Base-by-base conservation (phyloP, 2,329 filamentous ascomycete species). In the Aquanectria penicillioides region DNA sequence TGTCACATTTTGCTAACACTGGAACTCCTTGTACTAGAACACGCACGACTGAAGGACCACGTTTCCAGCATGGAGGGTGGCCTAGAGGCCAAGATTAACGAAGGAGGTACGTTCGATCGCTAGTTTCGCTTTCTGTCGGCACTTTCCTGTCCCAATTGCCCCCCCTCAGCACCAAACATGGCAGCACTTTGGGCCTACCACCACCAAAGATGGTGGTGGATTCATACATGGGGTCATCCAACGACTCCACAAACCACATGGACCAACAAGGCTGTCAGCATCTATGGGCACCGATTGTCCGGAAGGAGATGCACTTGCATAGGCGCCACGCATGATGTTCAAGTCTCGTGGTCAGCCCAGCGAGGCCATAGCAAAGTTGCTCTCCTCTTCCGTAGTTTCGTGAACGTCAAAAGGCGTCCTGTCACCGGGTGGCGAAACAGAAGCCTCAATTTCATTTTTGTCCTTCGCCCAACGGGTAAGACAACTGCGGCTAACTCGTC, bases 1-100 rank as follows among this genome's bases (percentile, higher is more conserved):
- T 58, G 60, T 64, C 36, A 65, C 60, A 71, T 62, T 17, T 46
- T 62, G 58, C 61, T 65, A 58, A 70, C 65, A 48, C 56, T 50
- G 57, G 38, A 44, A 51, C 53, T 33, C 57, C 44, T 31, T 53
- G 31, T 70, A n/a, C n/a, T n/a, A 92, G 94, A 97, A 75, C 94
- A 98, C 78, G 95, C 95, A 59, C 89, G 94, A 71, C 83, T 99
- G 56, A 97, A 95, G 76, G 93, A 97, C 61, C 92, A 98, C 77
- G 86, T 99, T 61, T 80, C 89, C 3, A 86, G 83, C 64, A 96
- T 99, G 93, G 86, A 90, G 38, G 94, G 94, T 63, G 92, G 93
- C 67, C 85, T 99, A 15, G 95, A 98, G 77, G 93, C 94, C 46
- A 90, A 86, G 73, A 89, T 99, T 63, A 85, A 97, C 70, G 96